A percentile compares a stretch with the other conserved stretches of the same genome.
phyloP scores from a whole-genome alignment of 768 basidiomycete genomes.

The Mycena capillaripes region DNA sequence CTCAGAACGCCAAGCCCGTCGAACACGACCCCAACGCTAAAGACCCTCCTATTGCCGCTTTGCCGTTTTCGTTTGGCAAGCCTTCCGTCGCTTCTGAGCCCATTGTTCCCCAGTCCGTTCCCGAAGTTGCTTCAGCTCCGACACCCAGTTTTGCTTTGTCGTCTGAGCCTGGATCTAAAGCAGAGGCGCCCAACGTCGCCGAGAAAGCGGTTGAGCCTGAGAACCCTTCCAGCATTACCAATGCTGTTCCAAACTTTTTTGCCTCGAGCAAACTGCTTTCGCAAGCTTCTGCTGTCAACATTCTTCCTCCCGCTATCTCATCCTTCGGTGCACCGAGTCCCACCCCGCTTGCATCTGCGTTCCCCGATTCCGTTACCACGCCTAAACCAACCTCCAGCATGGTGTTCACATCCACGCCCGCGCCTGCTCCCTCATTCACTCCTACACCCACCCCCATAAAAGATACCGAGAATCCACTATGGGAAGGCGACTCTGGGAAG shows the following conservation, averaged over 20 bases:
- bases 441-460: constrained; percentile 48
- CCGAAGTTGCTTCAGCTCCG: constrained; percentile 32
- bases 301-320: constrained; percentile 25
- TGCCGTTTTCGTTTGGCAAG: constrained; percentile 77
- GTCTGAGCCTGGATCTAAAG: constrained; percentile 6
- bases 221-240: neutral
- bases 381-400: constrained; percentile 25
- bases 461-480: constrained; percentile 58
- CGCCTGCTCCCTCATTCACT: constrained; percentile 30
- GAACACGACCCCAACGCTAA: constrained; percentile 62
- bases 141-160: constrained; percentile 4
- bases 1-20: constrained; percentile 46
- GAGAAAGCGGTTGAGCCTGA: constrained; percentile 16
- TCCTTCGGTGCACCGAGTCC: constrained; percentile 44
- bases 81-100: constrained; percentile 37
- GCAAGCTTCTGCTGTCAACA: constrained; percentile 47
- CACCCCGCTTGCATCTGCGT: constrained; percentile 29
- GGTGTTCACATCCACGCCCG: constrained; percentile 32
- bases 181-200: neutral
- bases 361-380: constrained; percentile 28
- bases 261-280: constrained; percentile 62
- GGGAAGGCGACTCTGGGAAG: constrained; percentile 54
- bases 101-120: constrained; percentile 14
- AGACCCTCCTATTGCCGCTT: constrained; percentile 74
- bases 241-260: constrained; percentile 74